These are phyloP conservation scores for Russula ochroleuca DNA, from an alignment of 768 basidiomycete species.

Conservation along the genomic window DNA sequence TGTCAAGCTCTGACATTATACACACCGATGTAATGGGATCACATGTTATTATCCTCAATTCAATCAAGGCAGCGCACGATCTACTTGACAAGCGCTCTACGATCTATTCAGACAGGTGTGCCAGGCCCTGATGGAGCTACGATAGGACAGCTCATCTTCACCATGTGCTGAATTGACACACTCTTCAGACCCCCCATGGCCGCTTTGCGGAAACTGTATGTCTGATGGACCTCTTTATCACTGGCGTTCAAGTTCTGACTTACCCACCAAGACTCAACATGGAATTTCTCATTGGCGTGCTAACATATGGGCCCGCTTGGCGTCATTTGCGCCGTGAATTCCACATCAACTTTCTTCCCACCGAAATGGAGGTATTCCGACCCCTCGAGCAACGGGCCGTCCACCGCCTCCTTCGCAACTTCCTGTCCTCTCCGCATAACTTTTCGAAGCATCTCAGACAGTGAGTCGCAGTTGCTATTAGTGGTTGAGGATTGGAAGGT, in stretches of 20 bases:
- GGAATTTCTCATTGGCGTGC: not conserved
- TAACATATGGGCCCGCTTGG: not conserved
- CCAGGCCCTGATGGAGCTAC: not conserved
- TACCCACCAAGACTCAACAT: not conserved
- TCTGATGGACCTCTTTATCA: not conserved
- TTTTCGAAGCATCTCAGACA: conserved; percentile 37
- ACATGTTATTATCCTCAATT: conserved; percentile 29
- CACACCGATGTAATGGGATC: conserved; percentile 27
- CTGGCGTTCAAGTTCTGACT: not conserved
- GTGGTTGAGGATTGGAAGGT: not conserved
- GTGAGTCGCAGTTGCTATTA: conserved; percentile 32
- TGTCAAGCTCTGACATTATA: conserved; percentile 26
- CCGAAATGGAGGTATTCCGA: not conserved
- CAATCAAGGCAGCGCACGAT: conserved; percentile 28
- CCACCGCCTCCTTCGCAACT: not conserved
- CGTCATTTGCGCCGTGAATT: not conserved
- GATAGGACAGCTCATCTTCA: not conserved
- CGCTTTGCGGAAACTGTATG: conserved; percentile 1
- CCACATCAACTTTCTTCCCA: not conserved
- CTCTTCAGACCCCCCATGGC: conserved; percentile 9
- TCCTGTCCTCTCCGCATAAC: not conserved
- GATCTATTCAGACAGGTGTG: conserved; percentile 25
- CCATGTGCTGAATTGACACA: not conserved
- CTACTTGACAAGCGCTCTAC: conserved; percentile 31
- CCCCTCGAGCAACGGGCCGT: not conserved